phyloP scores from a whole-genome alignment of 2,329 filamentous ascomycete species.

The Trichoderma endophyticum region DNA sequence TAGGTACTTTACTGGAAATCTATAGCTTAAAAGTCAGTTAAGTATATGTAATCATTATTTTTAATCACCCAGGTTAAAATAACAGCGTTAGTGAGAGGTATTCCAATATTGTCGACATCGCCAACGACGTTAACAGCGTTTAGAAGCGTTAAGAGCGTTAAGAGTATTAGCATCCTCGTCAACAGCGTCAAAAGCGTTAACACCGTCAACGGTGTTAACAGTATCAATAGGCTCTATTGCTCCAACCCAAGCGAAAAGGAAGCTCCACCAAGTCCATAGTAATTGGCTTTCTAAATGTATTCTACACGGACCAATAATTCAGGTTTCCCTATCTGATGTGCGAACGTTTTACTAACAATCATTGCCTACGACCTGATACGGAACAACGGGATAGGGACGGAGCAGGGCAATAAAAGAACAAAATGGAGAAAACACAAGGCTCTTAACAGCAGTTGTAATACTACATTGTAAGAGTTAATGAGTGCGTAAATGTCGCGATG shows the following conservation, averaged over 20 bases:
- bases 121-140: too few species aligned
- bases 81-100: neutral
- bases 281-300: too few species aligned
- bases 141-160: too few species aligned
- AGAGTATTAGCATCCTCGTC: too few species aligned
- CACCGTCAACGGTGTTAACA: neutral
- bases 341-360: too few species aligned
- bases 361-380: neutral
- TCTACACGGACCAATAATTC: neutral
- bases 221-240: too few species aligned
- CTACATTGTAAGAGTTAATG: neutral
- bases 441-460: neutral
- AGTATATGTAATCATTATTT: neutral
- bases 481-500: accelerated
- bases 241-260: too few species aligned
- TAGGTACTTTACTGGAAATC: too few species aligned
- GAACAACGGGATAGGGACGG: accelerated
- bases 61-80: neutral
- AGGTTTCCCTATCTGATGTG: neutral
- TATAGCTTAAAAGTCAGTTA: neutral
- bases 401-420: neutral
- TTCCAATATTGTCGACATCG: too few species aligned
- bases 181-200: neutral
- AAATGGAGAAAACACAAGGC: neutral
- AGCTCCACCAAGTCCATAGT: too few species aligned